Evolutionary conservation across 2,329 filamentous ascomycete genomes (phyloP).

Genomic region (Pseudogymnoascus sp.): DNA sequence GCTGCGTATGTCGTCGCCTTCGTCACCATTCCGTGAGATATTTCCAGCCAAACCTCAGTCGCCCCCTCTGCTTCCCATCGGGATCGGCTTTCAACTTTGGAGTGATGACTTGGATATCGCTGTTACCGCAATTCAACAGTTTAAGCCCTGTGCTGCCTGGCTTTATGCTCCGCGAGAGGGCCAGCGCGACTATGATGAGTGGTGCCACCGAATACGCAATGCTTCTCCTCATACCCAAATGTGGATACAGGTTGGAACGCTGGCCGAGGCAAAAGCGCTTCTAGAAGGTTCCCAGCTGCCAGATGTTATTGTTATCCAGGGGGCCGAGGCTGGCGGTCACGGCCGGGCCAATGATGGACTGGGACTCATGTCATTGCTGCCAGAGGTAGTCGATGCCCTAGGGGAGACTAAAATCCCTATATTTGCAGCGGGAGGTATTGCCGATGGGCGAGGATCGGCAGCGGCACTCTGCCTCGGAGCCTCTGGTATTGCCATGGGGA

Average conservation of each 20-base stretch:
- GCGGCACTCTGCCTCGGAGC: slow-evolving; percentile 27
- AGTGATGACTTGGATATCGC: slow-evolving; percentile 30
- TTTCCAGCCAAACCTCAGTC: neutral
- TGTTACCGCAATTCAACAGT: slow-evolving; percentile 21
- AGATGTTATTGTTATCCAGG: slow-evolving; percentile 23
- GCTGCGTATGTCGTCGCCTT: neutral
- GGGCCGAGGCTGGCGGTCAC: slow-evolving; percentile 24
- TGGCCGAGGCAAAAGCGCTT: slow-evolving; percentile 15
- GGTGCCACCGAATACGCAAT: slow-evolving; percentile 14
- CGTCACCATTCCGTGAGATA: neutral
- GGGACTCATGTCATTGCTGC: slow-evolving; percentile 8
- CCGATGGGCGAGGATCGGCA: slow-evolving; percentile 25
- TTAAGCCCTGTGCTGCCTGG: slow-evolving; percentile 34
- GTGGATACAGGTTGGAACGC: slow-evolving; percentile 20
- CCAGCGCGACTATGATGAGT: slow-evolving; percentile 17
- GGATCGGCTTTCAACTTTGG: slow-evolving; percentile 37
- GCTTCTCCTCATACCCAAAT: slow-evolving; percentile 13
- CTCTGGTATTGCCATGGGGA: slow-evolving; percentile 38
- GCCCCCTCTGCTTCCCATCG: slow-evolving; percentile 30
- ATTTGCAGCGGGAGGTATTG: slow-evolving; percentile 21
- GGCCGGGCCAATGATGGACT: slow-evolving; percentile 9
- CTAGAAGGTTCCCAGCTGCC: slow-evolving; percentile 8
- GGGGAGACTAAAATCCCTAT: slow-evolving; percentile 1
- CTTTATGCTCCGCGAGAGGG: slow-evolving; percentile 32
- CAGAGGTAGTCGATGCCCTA: slow-evolving; percentile 9